Base-by-base conservation (phyloP, 176 grass and related monocot genomes). In the Cocos nucifera region DNA sequence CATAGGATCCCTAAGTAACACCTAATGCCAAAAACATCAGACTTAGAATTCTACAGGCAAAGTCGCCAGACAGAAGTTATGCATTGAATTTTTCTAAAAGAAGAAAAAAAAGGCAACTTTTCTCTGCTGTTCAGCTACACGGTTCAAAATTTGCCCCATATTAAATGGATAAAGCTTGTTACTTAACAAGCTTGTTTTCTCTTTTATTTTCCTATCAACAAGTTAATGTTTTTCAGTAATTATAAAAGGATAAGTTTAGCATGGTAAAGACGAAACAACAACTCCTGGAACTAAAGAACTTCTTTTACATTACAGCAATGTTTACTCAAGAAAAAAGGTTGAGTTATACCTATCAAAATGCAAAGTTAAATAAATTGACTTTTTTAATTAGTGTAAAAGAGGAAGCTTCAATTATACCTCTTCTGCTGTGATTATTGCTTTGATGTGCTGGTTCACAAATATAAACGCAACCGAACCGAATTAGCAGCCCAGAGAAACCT, bases 341-440 rank as follows among this genome's bases (percentile, higher is more conserved):
- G 0, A 27, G 26, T 27, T 27, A 27, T 27, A 27, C 2, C 26
- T 4, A 27, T 4, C 0, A 27, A 27, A 27, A 27, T 27, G 4
- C 23, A 23, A 23, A 23, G 23, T 27, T 27, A 27, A 27, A 27
- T 4, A 27, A 27, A 27, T 27, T 0, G 26, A 27, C 0, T 27
- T 27, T 27, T 27, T 27, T 4, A 27, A 32, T 53, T 44, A 50
- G 15, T 1, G 53, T 19, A 50, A 44, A 69, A 68, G 7, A 22
- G 26, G 4, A 27, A 27, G 4, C 26, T 27, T 27, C 26, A 27
- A 27, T 27, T 9, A 62, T 79, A 98, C 93, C 93, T 98, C 93
- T 56, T 98, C 88, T 4, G 87, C 80, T 56, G 93, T 98, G 74
- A 98, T 85, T 52, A 98, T 98, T 32, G 93, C 93, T 79, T 98